Base-by-base conservation (phyloP, 2,329 filamentous ascomycete genomes). In the Clonostachys rhizophaga region DNA sequence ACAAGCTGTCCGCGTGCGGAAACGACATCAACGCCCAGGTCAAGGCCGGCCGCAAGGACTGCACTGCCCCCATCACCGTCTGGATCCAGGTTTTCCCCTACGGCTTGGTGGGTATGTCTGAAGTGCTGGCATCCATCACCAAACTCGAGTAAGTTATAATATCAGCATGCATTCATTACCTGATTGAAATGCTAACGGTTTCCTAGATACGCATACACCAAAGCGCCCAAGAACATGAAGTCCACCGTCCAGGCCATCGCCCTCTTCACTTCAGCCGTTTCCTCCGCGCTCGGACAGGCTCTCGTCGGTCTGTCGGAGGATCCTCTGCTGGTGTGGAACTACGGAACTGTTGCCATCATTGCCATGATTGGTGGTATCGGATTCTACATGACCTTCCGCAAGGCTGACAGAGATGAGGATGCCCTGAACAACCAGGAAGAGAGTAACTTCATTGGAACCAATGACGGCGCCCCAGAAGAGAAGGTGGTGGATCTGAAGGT, bases 151-250 rank as follows among this genome's bases (percentile, higher is more conserved):
- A 30, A 30, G 24, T 30, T 30, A 87, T 90, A 61, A 89, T 88
- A 4, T 10, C 3, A 30, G 9, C 2, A 10, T 10, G 24, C 4
- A 30, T 30, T 10, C 24, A 30, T 30, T 30, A 10, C 24, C 24
- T 30, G 24, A 30, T 30, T 30, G 24, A 10, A 5, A 5, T 10
- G 24, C 24, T 30, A 30, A 30, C 9, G 24, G 24, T 10, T 10
- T 10, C 8, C 3, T 10, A 30, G 24, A 30, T 30, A 89, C 53
- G 87, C 87, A 34, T 91, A 83, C 70, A 84, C 83, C 62, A 89
- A 89, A 67, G 86, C 86, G 0, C 87, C 87, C 24, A 81, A 78
- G 58, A 90, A 89, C 70, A 91, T 91, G 87, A 84, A 86, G 53
- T 87, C 83, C 2, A 74, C 91, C n/a, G 85, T 91, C 56, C 75